Evolutionary conservation across 2,329 filamentous ascomycete genomes (phyloP), one percentile per base, ranked within the genome.

Genomic region (Xylariomycetidae sp.): DNA sequence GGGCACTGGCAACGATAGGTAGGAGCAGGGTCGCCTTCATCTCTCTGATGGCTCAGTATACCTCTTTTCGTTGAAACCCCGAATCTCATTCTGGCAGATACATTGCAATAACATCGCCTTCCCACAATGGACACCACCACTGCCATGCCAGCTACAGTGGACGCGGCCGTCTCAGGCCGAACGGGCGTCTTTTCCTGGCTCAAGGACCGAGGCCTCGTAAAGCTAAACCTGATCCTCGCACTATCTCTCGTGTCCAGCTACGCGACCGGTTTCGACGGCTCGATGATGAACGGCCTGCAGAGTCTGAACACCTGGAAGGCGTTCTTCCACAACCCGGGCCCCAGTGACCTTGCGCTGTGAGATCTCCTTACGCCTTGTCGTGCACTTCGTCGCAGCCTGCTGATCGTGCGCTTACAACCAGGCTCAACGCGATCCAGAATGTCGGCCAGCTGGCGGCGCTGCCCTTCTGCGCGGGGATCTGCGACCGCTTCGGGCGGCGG

Each of bases 201-300:
- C 7, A 29, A 32, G 20, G 46, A 51, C 31, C 26, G 24, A 19
- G 48, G 49, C 16, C 36, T 53, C 31, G 27, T 50, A 5, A 39
- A 42, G 25, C 35, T 53, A 18, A 53, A 52, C 24, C 19, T 38
- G 15, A 44, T 50, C 14, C 34, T 51, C 8, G 17, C 31, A 4
- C 31, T 52, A 3, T 50, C 43, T 1, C 39, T 46, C 14, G 45
- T 53, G 13, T 50, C 47, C 3, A 46, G 41, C 23, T 51, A 52
- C 31, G 48, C 48, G 2, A 53, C 32, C 6, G 49, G 50, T 7
- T 53, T 48, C 32, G 50, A 54, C 24, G 56, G 58, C 8, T 62
- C 60, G 1, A 53, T 67, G 37, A 62, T 63, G 55, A 66, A 66
- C 37, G 63, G 60, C 3, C 48, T 65, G 2, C 62, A 65, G 40